phyloP scores from a whole-genome alignment of 2,329 filamentous ascomycete genomes.

The Gaeumannomyces tritici region DNA sequence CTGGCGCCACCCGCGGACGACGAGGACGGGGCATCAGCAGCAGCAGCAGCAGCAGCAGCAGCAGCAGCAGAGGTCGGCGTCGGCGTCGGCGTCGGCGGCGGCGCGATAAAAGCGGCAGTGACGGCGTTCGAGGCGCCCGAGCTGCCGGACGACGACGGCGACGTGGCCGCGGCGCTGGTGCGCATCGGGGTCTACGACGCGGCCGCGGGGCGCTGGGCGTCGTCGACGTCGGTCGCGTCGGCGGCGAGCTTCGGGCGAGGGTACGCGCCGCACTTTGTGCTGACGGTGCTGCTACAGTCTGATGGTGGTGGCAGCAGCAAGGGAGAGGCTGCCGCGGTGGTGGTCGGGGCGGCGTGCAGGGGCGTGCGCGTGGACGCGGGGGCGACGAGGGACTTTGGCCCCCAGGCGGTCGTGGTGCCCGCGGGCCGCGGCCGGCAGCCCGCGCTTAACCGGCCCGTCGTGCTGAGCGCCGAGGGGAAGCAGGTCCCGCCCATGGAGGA shows the following conservation, averaged over 20 bases:
- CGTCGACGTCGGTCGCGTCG: constrained; percentile 45
- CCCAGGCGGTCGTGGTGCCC: constrained; percentile 42
- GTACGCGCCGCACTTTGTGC: constrained; percentile 45
- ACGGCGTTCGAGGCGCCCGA: constrained; percentile 48
- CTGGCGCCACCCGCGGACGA: constrained; percentile 14
- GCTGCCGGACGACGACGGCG: constrained; percentile 29
- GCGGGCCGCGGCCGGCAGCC: constrained; percentile 42
- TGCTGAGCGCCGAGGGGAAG: constrained; percentile 50
- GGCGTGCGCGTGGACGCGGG: constrained; percentile 55
- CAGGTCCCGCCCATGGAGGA: constrained; percentile 42
- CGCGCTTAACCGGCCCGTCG: constrained; percentile 53
- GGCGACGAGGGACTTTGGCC: constrained; percentile 55
- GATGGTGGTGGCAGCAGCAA: constrained; percentile 7
- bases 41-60: constrained; percentile 6
- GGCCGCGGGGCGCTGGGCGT: constrained; percentile 35
- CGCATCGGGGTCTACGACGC: constrained; percentile 50
- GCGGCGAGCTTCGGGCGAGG: constrained; percentile 51
- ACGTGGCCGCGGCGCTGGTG: constrained; percentile 27
- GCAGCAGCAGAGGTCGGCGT: constrained; percentile 6
- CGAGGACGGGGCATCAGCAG: not conserved
- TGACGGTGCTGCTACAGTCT: constrained; percentile 28
- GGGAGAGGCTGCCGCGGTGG: constrained; percentile 22
- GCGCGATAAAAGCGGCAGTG: constrained; percentile 30
- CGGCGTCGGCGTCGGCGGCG: no score
- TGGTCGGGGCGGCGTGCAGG: constrained; percentile 39